phyloP scores from a whole-genome alignment of 345 rosid genomes.

The Lepidium africanum region DNA sequence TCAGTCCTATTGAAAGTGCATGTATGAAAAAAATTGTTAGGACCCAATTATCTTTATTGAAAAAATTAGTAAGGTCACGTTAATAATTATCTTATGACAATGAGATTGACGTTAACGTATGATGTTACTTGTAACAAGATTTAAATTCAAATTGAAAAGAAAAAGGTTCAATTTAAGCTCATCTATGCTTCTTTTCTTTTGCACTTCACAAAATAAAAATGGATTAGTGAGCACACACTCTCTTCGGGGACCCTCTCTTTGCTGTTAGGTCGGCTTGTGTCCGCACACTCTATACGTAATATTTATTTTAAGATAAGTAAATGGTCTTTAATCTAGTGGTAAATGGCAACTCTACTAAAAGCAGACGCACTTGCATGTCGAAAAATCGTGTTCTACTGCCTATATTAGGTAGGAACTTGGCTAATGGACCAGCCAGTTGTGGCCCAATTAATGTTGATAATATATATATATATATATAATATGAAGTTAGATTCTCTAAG shows the following conservation, averaged over 20 bases:
- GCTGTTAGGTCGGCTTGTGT: constrained; percentile 13
- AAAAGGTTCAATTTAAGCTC: background rate
- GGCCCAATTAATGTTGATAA: too few relatives aligned
- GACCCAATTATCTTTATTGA: background rate
- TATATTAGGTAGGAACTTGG: too few relatives aligned
- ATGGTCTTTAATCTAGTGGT: too few relatives aligned
- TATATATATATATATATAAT: too few relatives aligned
- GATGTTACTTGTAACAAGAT: constrained; percentile 21
- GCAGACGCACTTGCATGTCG: too few relatives aligned
- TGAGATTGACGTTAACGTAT: constrained; percentile 23
- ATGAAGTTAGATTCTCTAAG: too few relatives aligned
- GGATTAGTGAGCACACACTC: constrained; percentile 1
- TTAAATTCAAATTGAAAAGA: background rate
- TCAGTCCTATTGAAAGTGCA: background rate
- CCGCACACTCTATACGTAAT: background rate
- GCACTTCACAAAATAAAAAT: background rate
- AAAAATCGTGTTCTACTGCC: too few relatives aligned
- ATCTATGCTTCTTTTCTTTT: background rate
- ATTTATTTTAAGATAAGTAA: background rate
- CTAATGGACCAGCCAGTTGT: too few relatives aligned
- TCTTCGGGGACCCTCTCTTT: background rate
- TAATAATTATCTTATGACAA: constrained; percentile 11
- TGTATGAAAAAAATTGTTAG: background rate
- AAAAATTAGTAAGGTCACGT: constrained; percentile 7
- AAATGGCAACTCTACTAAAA: too few relatives aligned